A percentile compares a stretch with the other conserved stretches of the same genome.
These are phyloP conservation scores for Clarireedia monteithiana DNA, from an alignment of 2,329 filamentous ascomycete species.

Conservation along the genomic window DNA sequence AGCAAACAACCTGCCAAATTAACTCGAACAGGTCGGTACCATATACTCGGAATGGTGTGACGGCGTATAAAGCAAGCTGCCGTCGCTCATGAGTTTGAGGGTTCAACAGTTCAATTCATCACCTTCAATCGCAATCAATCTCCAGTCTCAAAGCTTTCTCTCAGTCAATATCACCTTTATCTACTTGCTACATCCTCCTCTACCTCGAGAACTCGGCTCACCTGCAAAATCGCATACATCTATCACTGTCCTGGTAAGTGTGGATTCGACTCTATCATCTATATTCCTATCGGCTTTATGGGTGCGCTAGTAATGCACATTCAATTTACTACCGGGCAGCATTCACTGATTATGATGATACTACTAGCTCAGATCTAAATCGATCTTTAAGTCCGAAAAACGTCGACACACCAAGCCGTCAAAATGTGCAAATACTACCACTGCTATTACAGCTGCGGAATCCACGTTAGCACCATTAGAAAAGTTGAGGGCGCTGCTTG, in stretches of 20 bases:
- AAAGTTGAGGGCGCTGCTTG: neutral
- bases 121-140: conserved; percentile 2
- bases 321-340: neutral
- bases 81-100: conserved; percentile 17
- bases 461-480: neutral
- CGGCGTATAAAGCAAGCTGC: conserved; percentile 26
- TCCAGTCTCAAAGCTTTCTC: neutral
- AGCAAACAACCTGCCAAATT: conserved; percentile 26
- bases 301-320: neutral
- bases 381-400: neutral
- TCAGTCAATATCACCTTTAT: neutral
- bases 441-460: neutral
- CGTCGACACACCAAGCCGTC: neutral
- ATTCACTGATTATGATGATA: neutral
- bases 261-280: too few species aligned
- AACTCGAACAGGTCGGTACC: conserved; percentile 23
- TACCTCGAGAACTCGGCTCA: neutral
- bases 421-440: conserved; percentile 6
- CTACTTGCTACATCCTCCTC: neutral
- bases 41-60: conserved; percentile 27
- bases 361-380: too few species aligned
- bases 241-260: conserved; percentile 3
- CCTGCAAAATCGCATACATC: neutral
- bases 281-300: too few species aligned
- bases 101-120: conserved; percentile 11